A percentile compares a stretch with the other conserved stretches of the same genome.
Conservation (phyloP, 371 early-diverging fungal genomes). For the Rhizomucor pusillus region DNA sequence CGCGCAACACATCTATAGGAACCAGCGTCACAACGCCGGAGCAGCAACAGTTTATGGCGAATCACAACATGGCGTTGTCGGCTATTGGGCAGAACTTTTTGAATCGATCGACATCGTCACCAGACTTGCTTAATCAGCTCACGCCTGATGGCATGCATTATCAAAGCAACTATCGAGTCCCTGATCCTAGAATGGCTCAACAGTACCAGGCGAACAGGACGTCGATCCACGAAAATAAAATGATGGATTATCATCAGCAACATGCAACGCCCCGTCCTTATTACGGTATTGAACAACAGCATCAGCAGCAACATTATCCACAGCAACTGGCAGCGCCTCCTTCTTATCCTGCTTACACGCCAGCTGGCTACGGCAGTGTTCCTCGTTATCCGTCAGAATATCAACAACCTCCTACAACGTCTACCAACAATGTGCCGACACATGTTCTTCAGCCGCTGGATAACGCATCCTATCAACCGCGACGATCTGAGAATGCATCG, state of each 20-base stretch:
- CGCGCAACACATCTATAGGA: constrained; percentile 20
- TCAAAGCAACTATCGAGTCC: too few species aligned
- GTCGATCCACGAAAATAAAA: too few species aligned
- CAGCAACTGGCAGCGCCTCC: background rate
- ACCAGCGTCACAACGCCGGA: constrained; percentile 10
- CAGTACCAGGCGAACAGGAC: constrained; percentile 1
- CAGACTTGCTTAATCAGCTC: constrained; percentile 19
- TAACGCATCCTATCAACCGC: background rate
- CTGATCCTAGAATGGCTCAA: background rate
- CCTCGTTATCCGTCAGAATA: too few species aligned
- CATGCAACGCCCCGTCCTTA: background rate
- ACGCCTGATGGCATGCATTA: background rate
- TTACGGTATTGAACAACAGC: background rate
- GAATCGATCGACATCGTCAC: constrained; percentile 28
- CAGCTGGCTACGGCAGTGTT: background rate
- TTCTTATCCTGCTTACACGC: constrained; percentile 1
- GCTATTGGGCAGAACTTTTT: constrained; percentile 13
- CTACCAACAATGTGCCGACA: constrained; percentile 4
- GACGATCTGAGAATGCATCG: too few species aligned
- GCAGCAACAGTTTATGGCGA: background rate
- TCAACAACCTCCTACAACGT: background rate
- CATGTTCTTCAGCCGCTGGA: constrained; percentile 14
- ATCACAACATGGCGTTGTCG: background rate
- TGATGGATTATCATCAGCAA: background rate
- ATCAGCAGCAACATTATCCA: constrained; percentile 8